Base-by-base conservation (phyloP, 2,329 filamentous ascomycete genomes). In the Zarea fungicola region DNA sequence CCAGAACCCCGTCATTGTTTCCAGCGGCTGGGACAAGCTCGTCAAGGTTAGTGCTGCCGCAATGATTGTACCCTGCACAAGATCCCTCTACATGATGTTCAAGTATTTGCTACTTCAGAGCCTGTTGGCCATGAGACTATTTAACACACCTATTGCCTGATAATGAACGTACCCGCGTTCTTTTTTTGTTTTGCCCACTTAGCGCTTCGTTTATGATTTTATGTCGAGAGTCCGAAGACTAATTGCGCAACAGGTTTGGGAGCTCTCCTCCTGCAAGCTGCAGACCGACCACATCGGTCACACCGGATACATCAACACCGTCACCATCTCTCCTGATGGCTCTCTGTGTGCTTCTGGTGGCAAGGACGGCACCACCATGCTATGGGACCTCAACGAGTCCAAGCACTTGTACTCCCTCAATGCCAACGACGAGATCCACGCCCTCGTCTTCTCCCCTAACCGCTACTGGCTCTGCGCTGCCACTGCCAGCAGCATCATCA, bases 91-190 rank as follows among this genome's bases (percentile, higher is more conserved):
- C 71, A 93, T 90, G 92, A 97, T 97, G 92, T 81, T 86, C 72
- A 77, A 89, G 91, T 97, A 97, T 97, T 97, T 97, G 93, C 93
- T 97, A 97, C 93, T 99, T 97, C 92, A 96, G 93, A 99, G 90
- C 89, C 83, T 69, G 71, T 69, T 66, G 82, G 91, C 89, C 74
- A 96, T 97, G 93, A 99, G 92, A 99, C 89, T 84, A 95, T 78
- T 76, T 47, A 81, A 83, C n/a, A 64, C 87, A 92, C 90, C 87
- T 77, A n/a, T 80, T 81, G 82, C 81, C 79, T 89, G 95, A 89
- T 95, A 83, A 69, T 65, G 63, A 56, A 53, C 32, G n/a, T 28
- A 13, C 59, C 47, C 57, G 42, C 47, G 48, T 42, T 47, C 39
- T 41, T 50, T 48, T 42, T 19, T 34, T 37, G 44, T 34, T 22